phyloP scores from a whole-genome alignment of 2,329 filamentous ascomycete species.

The Lojkania enalia region DNA sequence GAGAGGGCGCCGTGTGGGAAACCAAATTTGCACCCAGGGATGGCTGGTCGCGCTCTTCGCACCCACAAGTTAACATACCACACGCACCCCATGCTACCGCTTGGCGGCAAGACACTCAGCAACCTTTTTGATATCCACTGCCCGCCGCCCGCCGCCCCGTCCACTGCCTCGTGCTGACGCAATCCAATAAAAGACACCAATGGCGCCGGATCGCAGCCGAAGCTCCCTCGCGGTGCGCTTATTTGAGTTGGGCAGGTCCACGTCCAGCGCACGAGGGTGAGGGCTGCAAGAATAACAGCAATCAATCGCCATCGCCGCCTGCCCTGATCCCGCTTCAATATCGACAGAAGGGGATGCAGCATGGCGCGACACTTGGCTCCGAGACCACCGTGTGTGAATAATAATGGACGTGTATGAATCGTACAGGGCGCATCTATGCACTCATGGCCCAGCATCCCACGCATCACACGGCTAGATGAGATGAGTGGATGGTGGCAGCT shows the following conservation, averaged over 20 bases:
- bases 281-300: constrained; percentile 3
- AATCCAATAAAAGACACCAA: constrained; percentile 17
- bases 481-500: too few relatives aligned
- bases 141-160: constrained; percentile 23
- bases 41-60: constrained; percentile 17
- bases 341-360: not conserved
- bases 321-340: too few relatives aligned
- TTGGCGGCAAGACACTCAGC: too few relatives aligned
- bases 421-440: constrained; percentile 4
- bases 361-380: too few relatives aligned
- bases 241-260: constrained; percentile 6
- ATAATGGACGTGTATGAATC: constrained; percentile 4
- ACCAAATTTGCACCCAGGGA: constrained; percentile 27
- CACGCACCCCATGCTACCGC: too few relatives aligned
- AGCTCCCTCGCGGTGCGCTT: constrained; percentile 5
- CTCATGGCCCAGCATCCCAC: constrained; percentile 25
- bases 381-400: not conserved
- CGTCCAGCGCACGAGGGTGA: not conserved
- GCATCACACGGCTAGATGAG: constrained; percentile 27
- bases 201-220: constrained; percentile 5
- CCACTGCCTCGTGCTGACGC: constrained; percentile 28
- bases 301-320: constrained; percentile 1
- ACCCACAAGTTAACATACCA: too few relatives aligned
- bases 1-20: constrained; percentile 22
- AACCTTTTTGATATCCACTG: constrained; percentile 17